A percentile compares a stretch with the other conserved stretches of the same genome.
Conservation (phyloP, 805 yeast genomes). For the Komagataella pastoris region DNA sequence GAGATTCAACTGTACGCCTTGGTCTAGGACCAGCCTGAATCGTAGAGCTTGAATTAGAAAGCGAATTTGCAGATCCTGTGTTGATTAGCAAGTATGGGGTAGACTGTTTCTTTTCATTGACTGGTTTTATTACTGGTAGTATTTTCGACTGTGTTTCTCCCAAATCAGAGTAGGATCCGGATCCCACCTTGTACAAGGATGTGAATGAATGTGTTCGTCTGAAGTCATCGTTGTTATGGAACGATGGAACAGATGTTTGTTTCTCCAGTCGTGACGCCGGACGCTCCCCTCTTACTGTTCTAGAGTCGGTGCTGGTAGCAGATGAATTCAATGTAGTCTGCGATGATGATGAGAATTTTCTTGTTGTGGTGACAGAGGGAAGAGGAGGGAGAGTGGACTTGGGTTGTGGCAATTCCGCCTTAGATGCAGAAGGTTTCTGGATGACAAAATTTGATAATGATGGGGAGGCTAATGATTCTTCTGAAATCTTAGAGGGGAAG, state of each 20-base stretch:
- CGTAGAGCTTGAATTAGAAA: neutral
- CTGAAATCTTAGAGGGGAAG: neutral
- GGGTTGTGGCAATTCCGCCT: slow-evolving; percentile 5
- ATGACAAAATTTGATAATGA: neutral
- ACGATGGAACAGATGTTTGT: neutral
- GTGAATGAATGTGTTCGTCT: neutral
- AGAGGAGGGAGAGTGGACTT: slow-evolving; percentile 16
- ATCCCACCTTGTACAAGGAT: neutral
- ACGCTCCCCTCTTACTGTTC: neutral
- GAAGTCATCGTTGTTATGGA: neutral
- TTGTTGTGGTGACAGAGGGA: slow-evolving; percentile 17
- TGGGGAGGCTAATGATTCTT: neutral
- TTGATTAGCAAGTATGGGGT: neutral
- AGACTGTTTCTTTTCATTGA: neutral
- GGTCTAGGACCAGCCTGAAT: neutral
- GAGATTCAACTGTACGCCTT: neutral
- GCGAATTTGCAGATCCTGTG: neutral
- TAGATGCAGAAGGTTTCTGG: neutral
- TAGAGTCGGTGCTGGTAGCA: neutral
- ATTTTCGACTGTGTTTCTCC: neutral
- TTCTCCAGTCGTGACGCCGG: neutral
- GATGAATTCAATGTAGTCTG: neutral
- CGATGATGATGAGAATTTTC: slow-evolving; percentile 11
- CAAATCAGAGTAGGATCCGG: neutral
- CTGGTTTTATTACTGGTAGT: neutral